Evolutionary conservation across 2,329 filamentous ascomycete genomes (phyloP), one percentile per base, ranked within the genome.

Genomic region (Lecanicillium sp.): DNA sequence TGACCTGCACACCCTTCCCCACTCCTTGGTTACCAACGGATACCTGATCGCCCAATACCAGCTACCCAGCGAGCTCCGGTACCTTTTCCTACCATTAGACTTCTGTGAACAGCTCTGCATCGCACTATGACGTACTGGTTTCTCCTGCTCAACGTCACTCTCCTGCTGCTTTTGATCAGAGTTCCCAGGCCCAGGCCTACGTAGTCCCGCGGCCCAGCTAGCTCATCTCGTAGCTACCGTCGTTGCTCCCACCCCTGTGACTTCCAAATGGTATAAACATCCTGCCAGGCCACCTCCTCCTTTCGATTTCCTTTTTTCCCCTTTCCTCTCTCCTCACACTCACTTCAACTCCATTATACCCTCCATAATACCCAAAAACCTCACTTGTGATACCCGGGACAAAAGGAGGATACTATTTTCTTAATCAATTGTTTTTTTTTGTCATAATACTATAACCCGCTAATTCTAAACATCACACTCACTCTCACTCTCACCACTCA

Each of bases 41-140:
- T 33, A 17, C 30, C 11, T 33, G 11, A 9, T 33, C n/a, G 17
- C 18, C 30, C 17, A 15, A 12, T 18, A 33, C 15, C 15, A 17
- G 30, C 30, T 17, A 30, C n/a, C 29, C 29, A 33, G 30, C 30
- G 13, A 40, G 22, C 16, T 22, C 27, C 28, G 30, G 30, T 18
- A 11, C n/a, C n/a, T n/a, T n/a, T n/a, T n/a, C n/a, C n/a, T n/a
- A n/a, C n/a, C n/a, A n/a, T 17, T 11, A 15, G 14, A 16, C 14
- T 12, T 16, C 9, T 17, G 5, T 11, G 30, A 15, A 12, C 30
- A n/a, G 29, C 29, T 8, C 14, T 16, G 14, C 33, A 35, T 35
- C 30, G 33, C 15, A 34, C 41, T 41, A 43, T 41, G 42, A 44
- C 42, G 35, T 41, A 41, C 32, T 32, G 31, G 37, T 33, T 19